These are phyloP conservation scores for Penicillium sp. DNA, from an alignment of 2,329 filamentous ascomycete genomes.

Conservation along the genomic window DNA sequence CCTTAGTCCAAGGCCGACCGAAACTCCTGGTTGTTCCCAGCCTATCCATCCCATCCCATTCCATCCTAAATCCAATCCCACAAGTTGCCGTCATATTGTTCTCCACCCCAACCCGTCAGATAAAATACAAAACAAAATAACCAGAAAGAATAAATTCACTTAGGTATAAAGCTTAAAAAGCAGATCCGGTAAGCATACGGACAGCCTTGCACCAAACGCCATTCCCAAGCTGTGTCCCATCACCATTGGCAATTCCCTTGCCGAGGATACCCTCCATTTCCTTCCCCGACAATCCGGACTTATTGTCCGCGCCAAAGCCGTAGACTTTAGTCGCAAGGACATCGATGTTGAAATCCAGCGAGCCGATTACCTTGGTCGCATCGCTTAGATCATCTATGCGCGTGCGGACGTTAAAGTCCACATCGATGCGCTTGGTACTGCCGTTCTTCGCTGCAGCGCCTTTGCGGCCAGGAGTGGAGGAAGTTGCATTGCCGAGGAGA, in stretches of 20 bases:
- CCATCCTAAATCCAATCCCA: neutral
- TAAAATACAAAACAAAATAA: slow-evolving; percentile 4
- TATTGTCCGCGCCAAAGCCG: slow-evolving; percentile 38
- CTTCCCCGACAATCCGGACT: slow-evolving; percentile 35
- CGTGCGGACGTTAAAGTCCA: slow-evolving; percentile 46
- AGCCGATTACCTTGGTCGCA: slow-evolving; percentile 26
- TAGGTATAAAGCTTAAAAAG: slow-evolving; percentile 32
- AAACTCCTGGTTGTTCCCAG: neutral
- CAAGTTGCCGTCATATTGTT: neutral
- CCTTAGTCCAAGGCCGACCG: neutral
- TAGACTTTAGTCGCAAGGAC: slow-evolving; percentile 47
- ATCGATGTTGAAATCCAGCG: slow-evolving; percentile 42
- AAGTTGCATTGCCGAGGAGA: slow-evolving; percentile 33
- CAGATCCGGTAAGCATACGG: slow-evolving; percentile 37
- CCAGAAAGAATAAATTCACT: slow-evolving; percentile 8
- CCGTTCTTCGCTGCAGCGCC: slow-evolving; percentile 13
- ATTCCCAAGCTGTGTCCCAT: slow-evolving; percentile 34
- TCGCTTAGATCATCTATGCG: slow-evolving; percentile 21
- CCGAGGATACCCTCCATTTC: slow-evolving; percentile 42
- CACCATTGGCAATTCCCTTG: slow-evolving; percentile 27
- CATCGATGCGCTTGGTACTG: slow-evolving; percentile 37
- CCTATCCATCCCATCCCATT: slow-evolving; percentile 3
- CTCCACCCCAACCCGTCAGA: neutral
- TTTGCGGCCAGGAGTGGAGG: slow-evolving; percentile 18
- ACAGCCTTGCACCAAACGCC: slow-evolving; percentile 48